Evolutionary conservation across 352 stramenopile genomes (phyloP), one percentile per base, ranked within the genome.

Genomic region (Pythium volutum): DNA sequence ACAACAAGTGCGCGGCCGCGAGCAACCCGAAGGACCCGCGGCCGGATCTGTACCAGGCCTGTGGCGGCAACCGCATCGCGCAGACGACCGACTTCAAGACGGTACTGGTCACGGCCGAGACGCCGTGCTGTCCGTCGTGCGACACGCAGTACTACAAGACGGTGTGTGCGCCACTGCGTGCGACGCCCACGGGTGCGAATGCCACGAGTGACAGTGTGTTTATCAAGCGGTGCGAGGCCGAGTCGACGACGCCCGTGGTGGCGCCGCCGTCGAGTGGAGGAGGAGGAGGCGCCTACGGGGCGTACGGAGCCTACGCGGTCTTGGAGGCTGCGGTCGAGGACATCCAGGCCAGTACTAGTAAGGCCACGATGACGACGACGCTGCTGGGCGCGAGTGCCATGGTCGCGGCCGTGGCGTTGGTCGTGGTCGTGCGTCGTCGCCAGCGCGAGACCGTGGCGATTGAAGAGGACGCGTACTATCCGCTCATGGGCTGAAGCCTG

Each of bases 221-320:
- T 31, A 61, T 90, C 69, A 81, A 72, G 64, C 77, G 77, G n/a
- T 87, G 74, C 22, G 80, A 83, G 27, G 70, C 75, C 55, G 54
- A 33, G 22, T 15, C 45, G 12, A 56, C 27, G 10, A 46, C 36
- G 36, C 23, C 33, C 22, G 9, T 14, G 51, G 16, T 36, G 15
- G 12, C 36, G n/a, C 12, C 49, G 1, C 16, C 14, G 16, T 18
- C 49, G 49, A 14, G 26, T 9, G 55, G 42, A 50, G 62, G 62
- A 27, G 25, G 26, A 6, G 55, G 42, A 50, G 62, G 62, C 36
- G 25, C 54, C 22, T 49, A 59, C 53, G 46, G 43, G 11, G 34
- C 25, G 16, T 48, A 23, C 16, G 60, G 59, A 20, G n/a, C 34
- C 50, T 55, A 59, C 56, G 25, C 49, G 47, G 45, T 77, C 9